A percentile compares a stretch with the other conserved stretches of the same genome.
Evolutionary conservation across 2,329 filamentous ascomycete species (phyloP).

Genomic region (Cytospora leucostoma): DNA sequence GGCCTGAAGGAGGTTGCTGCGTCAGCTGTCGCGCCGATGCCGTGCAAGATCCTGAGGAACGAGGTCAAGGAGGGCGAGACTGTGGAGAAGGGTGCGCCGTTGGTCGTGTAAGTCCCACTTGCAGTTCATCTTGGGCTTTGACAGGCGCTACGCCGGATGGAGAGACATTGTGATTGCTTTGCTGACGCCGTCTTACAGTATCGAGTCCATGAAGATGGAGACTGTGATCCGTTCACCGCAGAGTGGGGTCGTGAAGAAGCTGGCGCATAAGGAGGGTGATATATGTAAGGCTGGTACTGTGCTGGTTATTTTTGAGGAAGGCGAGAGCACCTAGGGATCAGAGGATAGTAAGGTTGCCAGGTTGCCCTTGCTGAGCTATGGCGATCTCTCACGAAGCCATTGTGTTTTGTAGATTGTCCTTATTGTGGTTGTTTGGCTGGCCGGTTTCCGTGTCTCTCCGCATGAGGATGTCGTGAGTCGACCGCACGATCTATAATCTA

Average conservation of each 20-base stretch:
- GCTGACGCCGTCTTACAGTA: constrained; percentile 44
- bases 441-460: too few species aligned
- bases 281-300: constrained; percentile 38
- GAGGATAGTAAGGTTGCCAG: neutral
- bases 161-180: neutral
- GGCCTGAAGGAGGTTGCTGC: constrained; percentile 79
- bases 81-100: constrained; percentile 81
- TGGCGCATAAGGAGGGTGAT: constrained; percentile 75
- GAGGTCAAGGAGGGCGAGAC: constrained; percentile 79
- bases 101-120: constrained; percentile 69
- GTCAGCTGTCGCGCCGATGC: constrained; percentile 91
- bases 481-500: too few species aligned
- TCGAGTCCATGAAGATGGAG: constrained; percentile 91
- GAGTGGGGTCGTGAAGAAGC: constrained; percentile 68
- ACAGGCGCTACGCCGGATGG: neutral
- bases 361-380: neutral
- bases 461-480: too few species aligned
- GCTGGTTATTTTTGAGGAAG: constrained; percentile 28
- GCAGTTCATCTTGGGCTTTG: neutral
- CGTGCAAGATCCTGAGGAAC: constrained; percentile 91
- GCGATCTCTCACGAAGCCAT: neutral
- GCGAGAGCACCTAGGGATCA: neutral
- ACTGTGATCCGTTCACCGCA: constrained; percentile 79
- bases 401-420: neutral
- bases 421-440: too few species aligned